phyloP scores from a whole-genome alignment of 257 asterid species.

The Solanum ahanhuiri region DNA sequence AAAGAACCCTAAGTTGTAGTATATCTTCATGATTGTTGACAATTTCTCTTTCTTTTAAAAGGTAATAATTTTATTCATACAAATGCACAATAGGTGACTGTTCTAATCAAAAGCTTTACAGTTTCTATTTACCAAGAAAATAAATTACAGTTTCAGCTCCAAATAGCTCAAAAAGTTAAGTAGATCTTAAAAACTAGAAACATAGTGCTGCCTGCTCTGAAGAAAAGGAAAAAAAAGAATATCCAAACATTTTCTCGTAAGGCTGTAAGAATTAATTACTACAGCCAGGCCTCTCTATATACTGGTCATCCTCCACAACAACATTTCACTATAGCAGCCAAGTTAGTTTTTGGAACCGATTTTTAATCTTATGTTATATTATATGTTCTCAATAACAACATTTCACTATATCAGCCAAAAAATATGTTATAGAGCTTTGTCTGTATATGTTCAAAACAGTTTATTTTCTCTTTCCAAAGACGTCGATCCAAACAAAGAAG shows the following conservation, averaged over 20 bases:
- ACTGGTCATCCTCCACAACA: not conserved
- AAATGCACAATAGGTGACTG: not conserved
- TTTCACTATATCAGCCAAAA: not conserved
- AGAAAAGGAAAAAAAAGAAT: not conserved
- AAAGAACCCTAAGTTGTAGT: not conserved
- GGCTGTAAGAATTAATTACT: not conserved
- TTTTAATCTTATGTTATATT: not conserved
- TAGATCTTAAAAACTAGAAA: not conserved
- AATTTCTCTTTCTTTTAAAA: not conserved
- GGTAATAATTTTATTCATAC: not conserved
- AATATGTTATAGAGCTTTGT: not conserved
- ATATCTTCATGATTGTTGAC: not conserved
- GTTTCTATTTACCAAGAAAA: not conserved
- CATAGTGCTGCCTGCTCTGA: not conserved
- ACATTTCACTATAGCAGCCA: not conserved
- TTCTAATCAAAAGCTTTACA: not conserved
- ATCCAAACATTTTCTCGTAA: not conserved
- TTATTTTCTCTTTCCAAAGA: not conserved
- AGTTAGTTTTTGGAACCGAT: not conserved
- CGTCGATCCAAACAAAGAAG: not conserved
- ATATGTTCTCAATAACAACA: not conserved
- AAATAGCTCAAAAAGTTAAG: not conserved
- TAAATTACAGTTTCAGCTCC: not conserved
- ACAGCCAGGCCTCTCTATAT: not conserved
- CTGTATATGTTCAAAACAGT: not conserved